phyloP scores from a whole-genome alignment of 495 filamentous ascomycete species.

The Acidomyces sp. region DNA sequence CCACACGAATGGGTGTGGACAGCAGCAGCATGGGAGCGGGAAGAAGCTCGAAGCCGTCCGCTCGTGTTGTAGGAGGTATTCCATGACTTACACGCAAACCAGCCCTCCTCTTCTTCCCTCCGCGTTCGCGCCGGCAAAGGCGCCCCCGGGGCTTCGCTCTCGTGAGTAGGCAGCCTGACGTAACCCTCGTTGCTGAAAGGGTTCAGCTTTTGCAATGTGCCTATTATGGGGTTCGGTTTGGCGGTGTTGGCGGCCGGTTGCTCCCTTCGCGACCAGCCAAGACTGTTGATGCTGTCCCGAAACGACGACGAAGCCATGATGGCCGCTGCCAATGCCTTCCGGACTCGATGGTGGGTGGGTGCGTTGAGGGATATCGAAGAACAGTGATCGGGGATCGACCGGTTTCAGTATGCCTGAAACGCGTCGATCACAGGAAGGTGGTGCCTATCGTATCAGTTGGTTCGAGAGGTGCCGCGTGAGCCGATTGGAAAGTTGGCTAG shows the following conservation, averaged over 20 bases:
- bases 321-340: neutral
- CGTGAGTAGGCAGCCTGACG: constrained; percentile 78
- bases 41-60: too few species aligned
- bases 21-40: too few species aligned
- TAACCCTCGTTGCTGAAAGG: constrained; percentile 82
- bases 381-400: neutral
- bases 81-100: constrained; percentile 93
- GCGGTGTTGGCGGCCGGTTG: constrained; percentile 68
- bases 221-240: constrained; percentile 58
- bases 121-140: constrained; percentile 73
- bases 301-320: constrained; percentile 84
- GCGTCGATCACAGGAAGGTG: constrained; percentile 4
- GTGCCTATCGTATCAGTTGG: constrained; percentile 8
- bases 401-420: neutral
- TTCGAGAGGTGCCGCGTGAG: constrained; percentile 16
- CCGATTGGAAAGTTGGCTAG: constrained; percentile 1
- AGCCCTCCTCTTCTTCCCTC: constrained; percentile 87
- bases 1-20: too few species aligned
- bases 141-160: constrained; percentile 52
- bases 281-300: constrained; percentile 81
- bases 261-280: constrained; percentile 88
- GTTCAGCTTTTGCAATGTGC: constrained; percentile 72
- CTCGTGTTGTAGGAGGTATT: too few species aligned
- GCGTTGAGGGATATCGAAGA: neutral
- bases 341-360: neutral